Evolutionary conservation across 169 alveolate genomes (phyloP), one percentile per base, ranked within the genome.

Genomic region (Plasmodium coatneyi): DNA sequence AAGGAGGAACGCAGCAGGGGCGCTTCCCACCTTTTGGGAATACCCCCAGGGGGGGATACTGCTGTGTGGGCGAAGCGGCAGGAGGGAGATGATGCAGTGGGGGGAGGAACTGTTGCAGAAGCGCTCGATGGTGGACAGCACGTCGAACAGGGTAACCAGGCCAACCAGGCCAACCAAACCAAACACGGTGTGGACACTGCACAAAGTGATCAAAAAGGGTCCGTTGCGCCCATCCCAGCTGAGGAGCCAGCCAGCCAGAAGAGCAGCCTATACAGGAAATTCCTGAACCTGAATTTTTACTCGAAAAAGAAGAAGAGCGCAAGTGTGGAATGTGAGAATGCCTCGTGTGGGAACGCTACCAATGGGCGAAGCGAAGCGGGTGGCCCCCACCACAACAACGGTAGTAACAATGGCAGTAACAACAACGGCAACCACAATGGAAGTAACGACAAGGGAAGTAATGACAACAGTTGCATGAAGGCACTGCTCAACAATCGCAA

Each of bases 221-320:
- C 76, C 76, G 7, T 49, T 22, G 12, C 19, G 60, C 9, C 5
- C 7, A 7, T 14, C 60, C n/a, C 19, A 5, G 5, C 36, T 30
- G 66, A 36, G 32, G 80, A 86, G 28, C 25, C 32, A 34, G 79
- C 14, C 16, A 34, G n/a, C 39, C 78, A 28, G 30, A 72, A 78
- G 32, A 86, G 70, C 80, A 86, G 84, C 34, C 54, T 86, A 28
- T 86, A 86, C 43, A 86, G 52, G 43, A 74, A 36, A 28, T 86
- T 86, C 22, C 71, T 86, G 32, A 86, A 54, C 41, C 28, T 76
- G 0, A 80, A 86, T 76, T 86, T 86, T 76, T 86, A 86, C 56
- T 32, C 43, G 22, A 60, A 86, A 6, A 54, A 52, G 41, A 82
- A 82, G 46, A 56, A 80, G 56, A 80, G 60, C n/a, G 60, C 52